These are phyloP conservation scores for Alternaria angustiovoidea DNA, from an alignment of 2,329 filamentous ascomycete genomes.

Conservation along the genomic window DNA sequence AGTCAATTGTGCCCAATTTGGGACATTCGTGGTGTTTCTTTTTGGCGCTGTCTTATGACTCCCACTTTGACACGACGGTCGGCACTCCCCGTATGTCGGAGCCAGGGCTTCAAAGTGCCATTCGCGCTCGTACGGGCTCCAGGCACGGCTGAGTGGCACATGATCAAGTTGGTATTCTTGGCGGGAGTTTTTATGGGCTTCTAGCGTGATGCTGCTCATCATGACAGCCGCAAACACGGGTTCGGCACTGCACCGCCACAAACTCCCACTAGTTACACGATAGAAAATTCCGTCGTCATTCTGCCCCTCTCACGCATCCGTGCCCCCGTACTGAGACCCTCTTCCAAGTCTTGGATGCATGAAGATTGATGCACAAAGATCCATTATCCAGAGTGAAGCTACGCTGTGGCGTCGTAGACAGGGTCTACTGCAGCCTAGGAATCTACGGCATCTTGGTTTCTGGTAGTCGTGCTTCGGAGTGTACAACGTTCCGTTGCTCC, in stretches of 20 bases:
- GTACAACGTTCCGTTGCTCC: neutral
- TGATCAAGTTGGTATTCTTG: constrained; percentile 25
- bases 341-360: constrained; percentile 22
- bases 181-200: constrained; percentile 19
- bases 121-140: constrained; percentile 16
- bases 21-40: constrained; percentile 12
- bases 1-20: constrained; percentile 21
- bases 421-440: neutral
- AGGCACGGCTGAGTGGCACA: constrained; percentile 9
- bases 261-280: constrained; percentile 23
- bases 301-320: neutral
- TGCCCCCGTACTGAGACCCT: neutral
- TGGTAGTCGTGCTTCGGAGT: neutral
- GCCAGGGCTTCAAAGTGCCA: constrained; percentile 8
- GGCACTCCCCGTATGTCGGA: constrained; percentile 31
- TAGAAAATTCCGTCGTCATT: neutral
- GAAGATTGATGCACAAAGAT: constrained; percentile 8
- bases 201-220: constrained; percentile 39
- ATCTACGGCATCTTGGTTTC: neutral
- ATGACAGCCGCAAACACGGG: constrained; percentile 29
- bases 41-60: constrained; percentile 29
- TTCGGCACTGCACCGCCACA: constrained; percentile 16
- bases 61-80: constrained; percentile 21
- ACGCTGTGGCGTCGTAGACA: constrained; percentile 12
- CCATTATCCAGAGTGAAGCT: constrained; percentile 14